A percentile compares a stretch with the other conserved stretches of the same genome.
Evolutionary conservation across 2,329 filamentous ascomycete genomes (phyloP).

Genomic region (Pseudogymnoascus verrucosus): DNA sequence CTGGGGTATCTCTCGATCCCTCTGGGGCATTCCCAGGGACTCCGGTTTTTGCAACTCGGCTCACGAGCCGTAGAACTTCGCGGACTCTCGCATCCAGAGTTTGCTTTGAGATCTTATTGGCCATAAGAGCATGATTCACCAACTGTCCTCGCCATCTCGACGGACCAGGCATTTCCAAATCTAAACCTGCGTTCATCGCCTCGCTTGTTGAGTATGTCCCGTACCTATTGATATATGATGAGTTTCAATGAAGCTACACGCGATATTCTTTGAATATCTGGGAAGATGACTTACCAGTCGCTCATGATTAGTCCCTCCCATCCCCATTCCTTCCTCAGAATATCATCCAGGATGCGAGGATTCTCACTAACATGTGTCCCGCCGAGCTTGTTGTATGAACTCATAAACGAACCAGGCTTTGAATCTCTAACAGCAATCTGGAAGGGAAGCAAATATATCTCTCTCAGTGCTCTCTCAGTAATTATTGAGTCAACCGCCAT

Average conservation of each 20-base stretch:
- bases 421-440: conserved; percentile 37
- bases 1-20: conserved; percentile 8
- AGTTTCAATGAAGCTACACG: not conserved
- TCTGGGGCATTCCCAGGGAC: conserved; percentile 10
- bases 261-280: not conserved
- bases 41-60: conserved; percentile 11
- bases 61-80: conserved; percentile 28
- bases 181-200: conserved; percentile 35
- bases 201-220: conserved; percentile 7
- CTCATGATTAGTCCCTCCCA: conserved; percentile 52
- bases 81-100: conserved; percentile 26
- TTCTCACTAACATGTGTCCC: conserved; percentile 49
- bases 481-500: conserved; percentile 29
- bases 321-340: conserved; percentile 49
- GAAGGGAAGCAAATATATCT: conserved; percentile 38
- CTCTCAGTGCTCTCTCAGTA: conserved; percentile 30
- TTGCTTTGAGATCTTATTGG: conserved; percentile 24
- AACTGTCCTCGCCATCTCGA: conserved; percentile 30
- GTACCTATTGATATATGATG: conserved; percentile 18
- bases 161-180: conserved; percentile 40
- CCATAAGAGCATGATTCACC: conserved; percentile 20
- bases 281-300: conserved; percentile 40
- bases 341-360: conserved; percentile 39
- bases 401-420: conserved; percentile 49
- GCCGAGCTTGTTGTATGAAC: conserved; percentile 51